These are phyloP conservation scores for Coelastrella sp. DNA, from an alignment of 139 green algal genomes.

Conservation along the genomic window DNA sequence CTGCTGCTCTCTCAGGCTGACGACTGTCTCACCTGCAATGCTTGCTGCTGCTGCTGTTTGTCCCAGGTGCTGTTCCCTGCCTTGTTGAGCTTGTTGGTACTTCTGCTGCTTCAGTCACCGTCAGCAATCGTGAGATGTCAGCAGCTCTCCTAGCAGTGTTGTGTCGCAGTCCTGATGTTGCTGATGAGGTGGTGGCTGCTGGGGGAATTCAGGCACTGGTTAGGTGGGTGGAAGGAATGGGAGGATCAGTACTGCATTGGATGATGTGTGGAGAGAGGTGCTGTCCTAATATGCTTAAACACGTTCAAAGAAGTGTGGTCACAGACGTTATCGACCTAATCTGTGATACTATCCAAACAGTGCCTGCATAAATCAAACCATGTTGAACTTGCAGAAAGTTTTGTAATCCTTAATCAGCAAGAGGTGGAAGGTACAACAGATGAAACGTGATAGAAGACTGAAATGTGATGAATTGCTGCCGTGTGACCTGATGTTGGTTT, in stretches of 20 bases:
- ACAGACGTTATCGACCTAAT: too few relatives aligned
- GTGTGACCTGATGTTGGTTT: background rate
- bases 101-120: background rate
- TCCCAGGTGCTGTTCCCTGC: slow-evolving; percentile 17
- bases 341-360: too few relatives aligned
- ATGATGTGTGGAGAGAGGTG: too few relatives aligned
- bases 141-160: slow-evolving; percentile 56
- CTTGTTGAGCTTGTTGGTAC: slow-evolving; percentile 34
- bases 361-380: too few relatives aligned
- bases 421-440: background rate
- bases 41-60: background rate
- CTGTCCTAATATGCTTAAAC: too few relatives aligned
- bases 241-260: too few relatives aligned
- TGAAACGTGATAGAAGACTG: background rate
- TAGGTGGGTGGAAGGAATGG: too few relatives aligned
- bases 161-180: slow-evolving; percentile 39
- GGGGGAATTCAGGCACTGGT: slow-evolving; percentile 50
- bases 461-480: background rate
- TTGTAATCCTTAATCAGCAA: too few relatives aligned
- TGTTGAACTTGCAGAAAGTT: too few relatives aligned
- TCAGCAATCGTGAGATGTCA: slow-evolving; percentile 48
- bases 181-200: slow-evolving; percentile 49
- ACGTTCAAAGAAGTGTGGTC: too few relatives aligned
- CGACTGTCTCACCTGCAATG: background rate
- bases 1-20: too few relatives aligned